Evolutionary conservation across 169 alveolate species (phyloP), one percentile per base, ranked within the genome.

Genomic region (Plasmodium reichenowi): DNA sequence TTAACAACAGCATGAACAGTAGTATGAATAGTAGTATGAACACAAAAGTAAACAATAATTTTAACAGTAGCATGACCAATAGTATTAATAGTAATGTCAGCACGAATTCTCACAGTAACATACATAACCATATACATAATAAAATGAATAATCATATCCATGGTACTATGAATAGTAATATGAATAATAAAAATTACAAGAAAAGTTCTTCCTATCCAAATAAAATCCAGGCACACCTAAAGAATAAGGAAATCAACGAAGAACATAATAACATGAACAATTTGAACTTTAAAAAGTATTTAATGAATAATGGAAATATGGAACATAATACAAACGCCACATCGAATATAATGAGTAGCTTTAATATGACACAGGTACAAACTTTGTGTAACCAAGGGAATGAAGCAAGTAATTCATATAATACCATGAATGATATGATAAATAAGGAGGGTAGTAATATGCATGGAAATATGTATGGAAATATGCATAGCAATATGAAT

Each of bases 151-250:
- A 38, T 38, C 47, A 38, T 38, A 38, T 0, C 1, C 8, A 38
- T 38, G 47, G 38, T 67, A 12, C 26, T 58, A 62, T 47, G 2
- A 59, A 10, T 56, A 75, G 29, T 64, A n/a, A 4, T 47, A 43
- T 59, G 4, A 66, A 50, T 50, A 78, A 50, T 47, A 78, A 64
- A n/a, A 50, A 20, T 45, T 78, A 78, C 68, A 52, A 54, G 45
- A 78, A 78, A 45, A 78, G 89, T 24, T 78, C 72, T 0, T 78
- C 89, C 26, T 78, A 64, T 45, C 76, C 89, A 24, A 78, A 66
- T 58, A 78, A 64, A 20, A 50, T 78, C 24, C 64, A 15, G 26
- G 56, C 63, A 17, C n/a, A 64, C 22, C 47, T 78, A 24, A 78
- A 78, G 12, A 48, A 32, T 70, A 78, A 78, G 15, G 89, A 78